Base-by-base conservation (phyloP, 1,284 basidiomycete genomes). In the Wallemia hederae region DNA sequence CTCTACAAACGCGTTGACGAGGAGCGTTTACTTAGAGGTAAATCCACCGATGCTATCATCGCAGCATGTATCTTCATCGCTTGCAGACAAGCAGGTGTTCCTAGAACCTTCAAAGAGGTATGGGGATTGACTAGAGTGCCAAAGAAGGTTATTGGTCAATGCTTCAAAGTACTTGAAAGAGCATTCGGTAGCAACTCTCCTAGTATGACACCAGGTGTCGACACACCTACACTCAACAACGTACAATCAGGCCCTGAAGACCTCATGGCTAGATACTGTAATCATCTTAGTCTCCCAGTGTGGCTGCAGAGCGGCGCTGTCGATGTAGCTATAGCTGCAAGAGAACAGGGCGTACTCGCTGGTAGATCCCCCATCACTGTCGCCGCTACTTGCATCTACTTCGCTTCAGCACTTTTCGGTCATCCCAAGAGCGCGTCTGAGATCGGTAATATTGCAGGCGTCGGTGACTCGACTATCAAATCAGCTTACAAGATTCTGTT, bases 11-110 rank as follows among this genome's bases (percentile, higher is more conserved):
- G 91, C 59, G 87, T 87, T 25, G 89, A 97, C 69, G 90, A 97
- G 72, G 88, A 94, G 70, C 88, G 88, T 69, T 77, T 94, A 14
- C 75, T 94, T 15, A 83, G 85, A 39, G 91, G 90, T 34, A 97
- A 96, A 70, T 84, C 85, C 15, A 77, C 85, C 64, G 85, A 91
- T 62, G 89, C 90, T 0, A 82, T 94, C 68, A 90, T 96, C 65
- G 92, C 91, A 11, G 91, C 92, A 1, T 96, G 90, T 72, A 94
- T 99, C 70, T 96, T 97, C 70, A 91, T 96, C 65, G 94, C 92
- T 0, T 96, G 91, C 71, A 80, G 92, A 62, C 86, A 91, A 70
- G 87, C 85, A 17, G 83, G 88, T 66, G 90, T 94, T 11, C 86
- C 86, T 0, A 79, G 94, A 64, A 92, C 90, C 61, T 97, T 98